Evolutionary conservation across 2,329 filamentous ascomycete species (phyloP).

Genomic region (Aspergillus awamori): DNA sequence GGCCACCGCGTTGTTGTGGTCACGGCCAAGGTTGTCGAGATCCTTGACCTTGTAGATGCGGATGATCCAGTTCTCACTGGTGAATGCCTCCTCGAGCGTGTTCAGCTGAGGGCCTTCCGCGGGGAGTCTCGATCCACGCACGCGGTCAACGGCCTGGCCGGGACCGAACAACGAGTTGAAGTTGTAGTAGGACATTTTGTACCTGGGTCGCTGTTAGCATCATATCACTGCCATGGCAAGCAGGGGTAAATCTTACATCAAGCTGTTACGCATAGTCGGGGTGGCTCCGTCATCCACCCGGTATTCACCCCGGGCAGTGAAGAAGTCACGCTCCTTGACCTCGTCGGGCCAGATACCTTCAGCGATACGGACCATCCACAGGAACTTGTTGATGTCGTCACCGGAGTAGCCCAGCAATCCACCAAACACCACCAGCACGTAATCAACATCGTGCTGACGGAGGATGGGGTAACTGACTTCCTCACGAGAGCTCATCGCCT

Average conservation of each 20-base stretch:
- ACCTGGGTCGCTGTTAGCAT: constrained; percentile 61
- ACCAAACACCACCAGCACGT: constrained; percentile 96
- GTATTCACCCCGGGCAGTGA: constrained; percentile 92
- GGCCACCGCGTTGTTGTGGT: constrained; percentile 68
- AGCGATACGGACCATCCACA: constrained; percentile 99
- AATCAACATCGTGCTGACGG: constrained; percentile 97
- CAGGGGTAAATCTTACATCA: constrained; percentile 72
- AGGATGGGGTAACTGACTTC: constrained; percentile 99
- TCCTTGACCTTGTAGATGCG: constrained; percentile 99
- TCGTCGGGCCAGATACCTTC: constrained; percentile 99
- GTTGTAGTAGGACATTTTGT: constrained; percentile 99
- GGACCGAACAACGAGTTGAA: constrained; percentile 88
- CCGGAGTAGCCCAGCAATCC: constrained; percentile 95
- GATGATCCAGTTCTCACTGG: constrained; percentile 99
- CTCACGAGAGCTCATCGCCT: constrained; percentile 96
- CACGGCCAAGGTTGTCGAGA: constrained; percentile 90
- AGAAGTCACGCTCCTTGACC: constrained; percentile 95
- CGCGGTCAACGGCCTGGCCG: constrained; percentile 87
- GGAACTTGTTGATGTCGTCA: constrained; percentile 99
- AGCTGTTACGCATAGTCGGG: constrained; percentile 96
- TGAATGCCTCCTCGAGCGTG: constrained; percentile 94
- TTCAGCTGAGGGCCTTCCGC: constrained; percentile 81
- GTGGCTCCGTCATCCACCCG: constrained; percentile 90
- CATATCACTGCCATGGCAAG: not conserved
- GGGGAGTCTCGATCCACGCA: constrained; percentile 80